Evolutionary conservation across 1,284 basidiomycete species (phyloP), one percentile per base, ranked within the genome.

Genomic region (Naganishia cerealis): DNA sequence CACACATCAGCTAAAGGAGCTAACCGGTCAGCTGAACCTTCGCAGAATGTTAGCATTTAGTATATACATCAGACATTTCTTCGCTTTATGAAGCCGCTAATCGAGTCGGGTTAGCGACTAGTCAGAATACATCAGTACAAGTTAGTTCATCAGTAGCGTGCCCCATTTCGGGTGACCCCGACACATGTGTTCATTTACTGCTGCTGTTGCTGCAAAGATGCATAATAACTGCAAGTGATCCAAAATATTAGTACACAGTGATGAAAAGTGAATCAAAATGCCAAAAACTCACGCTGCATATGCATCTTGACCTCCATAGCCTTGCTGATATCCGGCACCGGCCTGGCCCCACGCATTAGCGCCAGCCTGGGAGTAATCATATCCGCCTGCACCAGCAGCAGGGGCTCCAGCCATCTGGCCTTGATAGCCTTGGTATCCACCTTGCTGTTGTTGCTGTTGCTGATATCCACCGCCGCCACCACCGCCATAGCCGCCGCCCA

Each of bases 271-370:
- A 33, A 10, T 29, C 10, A 38, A 16, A 36, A 53, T 29, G n/a
- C 15, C 15, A 3, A 8, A 38, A 1, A 75, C 76, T 73, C 63
- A 79, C 78, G 77, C 73, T 67, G 77, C 74, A 69, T 79, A 78
- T 39, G 65, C 65, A 39, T 63, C 65, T 46, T 70, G 66, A 18
- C 69, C 69, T 12, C 62, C 63, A 36, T 66, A 58, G 13, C 43
- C 66, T 18, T 43, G 46, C 29, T 53, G 36, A 29, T 62, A 67
- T 10, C 57, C 66, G 16, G 57, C 67, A 40, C 39, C 67, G 16
- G 46, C 55, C 40, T 58, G 53, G 21, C 65, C 65, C 57, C 62
- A 63, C 13, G 58, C 72, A 18, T 55, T 68, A 21, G 55, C 67
- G 40, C 57, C 65, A 39, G 61, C 67, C 39, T 67, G 66, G 24